Evolutionary conservation across 805 yeast species (phyloP), one percentile per base, ranked within the genome.

Genomic region (Metschnikowia chrysomelidarum): DNA sequence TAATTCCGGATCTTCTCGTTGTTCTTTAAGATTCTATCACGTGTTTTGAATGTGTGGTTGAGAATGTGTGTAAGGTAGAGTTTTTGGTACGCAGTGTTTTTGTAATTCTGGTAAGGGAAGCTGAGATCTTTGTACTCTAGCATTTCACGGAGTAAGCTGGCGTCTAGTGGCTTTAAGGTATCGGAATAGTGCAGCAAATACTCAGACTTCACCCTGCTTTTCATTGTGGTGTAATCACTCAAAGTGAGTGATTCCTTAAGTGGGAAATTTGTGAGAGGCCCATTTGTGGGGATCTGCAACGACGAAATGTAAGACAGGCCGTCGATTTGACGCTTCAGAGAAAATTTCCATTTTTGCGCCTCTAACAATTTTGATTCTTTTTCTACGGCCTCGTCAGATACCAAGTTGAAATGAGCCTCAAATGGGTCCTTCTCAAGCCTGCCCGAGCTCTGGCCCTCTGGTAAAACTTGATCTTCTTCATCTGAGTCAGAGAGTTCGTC

Each of bases 41-140:
- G 74, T 0, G 97, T 87, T 60, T 89, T 88, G 62, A 69, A 76
- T 20, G 93, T 62, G 57, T 91, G 98, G 51, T 93, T 91, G 36
- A 88, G 56, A 4, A 75, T 73, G 62, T 91, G 98, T 41, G 85
- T 53, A 0, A 71, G 56, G 58, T 85, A 85, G 22, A 85, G 57
- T 41, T 76, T 76, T 51, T 80, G 76, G 51, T 88, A 76, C 2
- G 61, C 48, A 11, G 68, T 71, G 41, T 77, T 76, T n/a, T 68
- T 63, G 54, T 65, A 69, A 5, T 69, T 60, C 24, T 71, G 61
- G 43, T 73, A 74, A 13, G 87, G 86, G 42, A 71, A 75, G 12
- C 78, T 61, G 2, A 89, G 54, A 56, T 89, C 96, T 43, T 75
- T 75, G 59, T 93, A 89, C 30, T 75, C 72, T 40, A 84, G 71